Evolutionary conservation across 2,329 filamentous ascomycete genomes (phyloP), one percentile per base, ranked within the genome.

Genomic region (Ceratocystiopsis sp.): DNA sequence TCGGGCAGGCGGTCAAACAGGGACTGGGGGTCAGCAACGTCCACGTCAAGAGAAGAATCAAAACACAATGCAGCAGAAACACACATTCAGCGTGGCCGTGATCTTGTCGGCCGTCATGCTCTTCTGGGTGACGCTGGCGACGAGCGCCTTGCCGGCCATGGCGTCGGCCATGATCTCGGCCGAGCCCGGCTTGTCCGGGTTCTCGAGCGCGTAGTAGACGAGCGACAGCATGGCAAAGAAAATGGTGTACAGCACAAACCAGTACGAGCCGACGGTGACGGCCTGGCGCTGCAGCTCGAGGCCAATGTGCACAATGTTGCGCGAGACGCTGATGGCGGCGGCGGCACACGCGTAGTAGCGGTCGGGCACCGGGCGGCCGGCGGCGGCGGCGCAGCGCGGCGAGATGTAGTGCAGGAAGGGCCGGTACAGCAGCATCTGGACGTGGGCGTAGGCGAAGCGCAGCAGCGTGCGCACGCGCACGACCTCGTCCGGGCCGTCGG

Each of bases 31-130:
- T 42, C 29, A 45, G 40, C 19, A 34, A 10, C 17, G 4, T 37
- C 16, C 14, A 16, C 17, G 32, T 13, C 7, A 21, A n/a, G 39
- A 25, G 13, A 33, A 34, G 16, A 35, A n/a, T 9, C 9, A 15
- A 34, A 16, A 16, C 17, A 39, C 15, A 29, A 35, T 11, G 15
- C 5, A 35, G 38, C 4, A 18, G 14, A 12, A 5, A 62, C 75
- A 59, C 68, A 89, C 84, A 56, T 77, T 73, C 25, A 98, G 68
- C 36, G 84, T 80, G 38, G 68, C 70, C 1, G 83, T 84, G 54
- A 93, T 91, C 48, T 84, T 71, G 56, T 95, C 85, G 3, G 91
- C 91, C 34, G 87, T 86, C 68, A 93, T 71, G 55, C 86, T 95
- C 53, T 81, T 80, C 53, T 82, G 78, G 3, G 86, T 81, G 45